Percentiles rank a stretch among this genome's conserved stretches.
phyloP scores from a whole-genome alignment of 2,329 filamentous ascomycete genomes.

The Aspergillus clavatus region DNA sequence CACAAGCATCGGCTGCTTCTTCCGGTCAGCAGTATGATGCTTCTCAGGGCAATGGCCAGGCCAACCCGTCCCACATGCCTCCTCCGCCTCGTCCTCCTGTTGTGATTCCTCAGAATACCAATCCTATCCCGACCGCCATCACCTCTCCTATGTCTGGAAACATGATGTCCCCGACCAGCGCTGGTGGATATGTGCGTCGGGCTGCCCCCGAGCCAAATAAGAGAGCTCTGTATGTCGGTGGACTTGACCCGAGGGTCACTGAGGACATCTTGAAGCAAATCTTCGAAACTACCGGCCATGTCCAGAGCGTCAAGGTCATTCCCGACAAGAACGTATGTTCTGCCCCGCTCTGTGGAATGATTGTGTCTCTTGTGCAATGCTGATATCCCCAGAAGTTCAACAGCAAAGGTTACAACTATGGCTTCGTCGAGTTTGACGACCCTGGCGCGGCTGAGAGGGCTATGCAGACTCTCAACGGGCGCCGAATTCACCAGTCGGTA shows the following conservation, averaged over 20 bases:
- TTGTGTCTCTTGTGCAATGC: conserved; percentile 9
- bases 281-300: conserved; percentile 97
- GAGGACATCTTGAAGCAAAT: conserved; percentile 96
- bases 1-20: conserved; percentile 63
- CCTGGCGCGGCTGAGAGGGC: conserved; percentile 92
- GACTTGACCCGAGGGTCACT: conserved; percentile 88
- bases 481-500: conserved; percentile 92
- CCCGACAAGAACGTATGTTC: conserved; percentile 95
- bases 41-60: conserved; percentile 63
- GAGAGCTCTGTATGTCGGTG: conserved; percentile 91
- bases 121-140: conserved; percentile 88
- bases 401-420: conserved; percentile 97
- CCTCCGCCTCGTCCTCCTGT: conserved; percentile 79
- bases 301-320: conserved; percentile 98
- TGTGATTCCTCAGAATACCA: conserved; percentile 91
- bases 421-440: conserved; percentile 98
- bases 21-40: conserved; percentile 69
- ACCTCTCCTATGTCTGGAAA: conserved; percentile 75
- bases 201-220: conserved; percentile 98
- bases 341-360: conserved; percentile 1
- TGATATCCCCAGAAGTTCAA: conserved; percentile 44
- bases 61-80: conserved; percentile 72
- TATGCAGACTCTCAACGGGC: conserved; percentile 94
- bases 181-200: conserved; percentile 76
- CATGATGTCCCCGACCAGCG: conserved; percentile 80